Percentiles rank a stretch among this genome's conserved stretches.
Evolutionary conservation across 1,284 basidiomycete species (phyloP).

Genomic region (Clitocybe nebularis): DNA sequence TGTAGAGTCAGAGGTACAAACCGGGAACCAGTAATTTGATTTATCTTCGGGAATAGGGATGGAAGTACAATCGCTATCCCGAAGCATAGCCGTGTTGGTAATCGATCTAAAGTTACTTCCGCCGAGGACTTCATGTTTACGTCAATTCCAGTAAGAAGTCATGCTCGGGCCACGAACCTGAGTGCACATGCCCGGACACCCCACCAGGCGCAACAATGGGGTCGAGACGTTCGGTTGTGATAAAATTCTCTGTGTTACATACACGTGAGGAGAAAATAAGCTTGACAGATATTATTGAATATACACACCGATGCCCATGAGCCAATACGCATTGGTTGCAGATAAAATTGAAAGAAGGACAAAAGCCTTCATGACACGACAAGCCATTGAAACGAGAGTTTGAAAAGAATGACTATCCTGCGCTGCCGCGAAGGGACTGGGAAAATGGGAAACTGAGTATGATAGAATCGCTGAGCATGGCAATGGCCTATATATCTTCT

Average conservation of each 20-base stretch:
- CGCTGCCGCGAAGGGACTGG: too few species aligned
- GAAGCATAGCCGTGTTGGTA: conserved; percentile 27
- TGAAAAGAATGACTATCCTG: too few species aligned
- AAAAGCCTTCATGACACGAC: conserved; percentile 13
- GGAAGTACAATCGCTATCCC: conserved; percentile 38
- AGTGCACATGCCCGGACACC: conserved; percentile 38
- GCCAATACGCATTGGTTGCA: conserved; percentile 28
- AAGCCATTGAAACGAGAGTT: conserved; percentile 18
- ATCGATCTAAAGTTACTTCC: conserved; percentile 38
- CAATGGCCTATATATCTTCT: too few species aligned
- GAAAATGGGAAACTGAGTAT: too few species aligned
- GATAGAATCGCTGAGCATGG: too few species aligned
- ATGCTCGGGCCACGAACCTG: conserved; percentile 21
- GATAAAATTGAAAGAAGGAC: conserved; percentile 15
- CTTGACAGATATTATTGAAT: too few species aligned
- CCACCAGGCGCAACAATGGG: conserved; percentile 35
- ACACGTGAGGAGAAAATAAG: too few species aligned
- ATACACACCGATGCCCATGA: conserved; percentile 36
- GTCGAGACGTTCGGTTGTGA: conserved; percentile 39
- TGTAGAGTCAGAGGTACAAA: too few species aligned
- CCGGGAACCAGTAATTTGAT: conserved; percentile 43
- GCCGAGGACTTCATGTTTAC: conserved; percentile 31
- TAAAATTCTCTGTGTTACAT: conserved; percentile 34
- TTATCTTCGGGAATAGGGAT: conserved; percentile 40
- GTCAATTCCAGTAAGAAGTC: conserved; percentile 1